phyloP scores from a whole-genome alignment of 139 green algal genomes.

The Chlamydomonas urium region DNA sequence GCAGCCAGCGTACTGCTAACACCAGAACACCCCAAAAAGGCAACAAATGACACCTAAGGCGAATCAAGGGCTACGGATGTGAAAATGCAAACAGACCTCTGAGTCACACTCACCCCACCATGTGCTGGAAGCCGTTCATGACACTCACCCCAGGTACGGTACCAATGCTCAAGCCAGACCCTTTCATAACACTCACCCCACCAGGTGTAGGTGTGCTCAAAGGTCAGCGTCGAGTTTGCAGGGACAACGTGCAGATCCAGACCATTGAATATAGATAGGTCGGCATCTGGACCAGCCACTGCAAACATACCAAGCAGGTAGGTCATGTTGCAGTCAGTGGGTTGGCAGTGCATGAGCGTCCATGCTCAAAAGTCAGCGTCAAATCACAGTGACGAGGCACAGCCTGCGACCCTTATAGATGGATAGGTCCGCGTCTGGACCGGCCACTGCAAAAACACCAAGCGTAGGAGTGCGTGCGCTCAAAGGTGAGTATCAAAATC shows the following conservation, averaged over 20 bases:
- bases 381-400: background rate
- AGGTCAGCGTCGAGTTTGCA: conserved; percentile 62
- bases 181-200: conserved; percentile 54
- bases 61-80: too few relatives aligned
- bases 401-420: background rate
- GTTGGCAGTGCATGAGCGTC: background rate
- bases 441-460: background rate
- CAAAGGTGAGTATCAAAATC: background rate
- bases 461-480: too few relatives aligned
- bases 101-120: too few relatives aligned
- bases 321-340: background rate
- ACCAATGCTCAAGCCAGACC: too few relatives aligned
- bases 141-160: too few relatives aligned
- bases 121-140: too few relatives aligned
- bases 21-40: too few relatives aligned
- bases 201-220: conserved; percentile 82
- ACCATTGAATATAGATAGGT: conserved; percentile 54
- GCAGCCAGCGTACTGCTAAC: too few relatives aligned
- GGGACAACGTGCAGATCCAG: conserved; percentile 59
- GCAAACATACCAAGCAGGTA: conserved; percentile 3
- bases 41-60: too few relatives aligned
- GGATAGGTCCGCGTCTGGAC: background rate
- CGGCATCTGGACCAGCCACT: conserved; percentile 58
- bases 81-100: too few relatives aligned
- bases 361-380: background rate